Base-by-base conservation (phyloP, 768 basidiomycete species). In the Pleurotus cornucopiae region DNA sequence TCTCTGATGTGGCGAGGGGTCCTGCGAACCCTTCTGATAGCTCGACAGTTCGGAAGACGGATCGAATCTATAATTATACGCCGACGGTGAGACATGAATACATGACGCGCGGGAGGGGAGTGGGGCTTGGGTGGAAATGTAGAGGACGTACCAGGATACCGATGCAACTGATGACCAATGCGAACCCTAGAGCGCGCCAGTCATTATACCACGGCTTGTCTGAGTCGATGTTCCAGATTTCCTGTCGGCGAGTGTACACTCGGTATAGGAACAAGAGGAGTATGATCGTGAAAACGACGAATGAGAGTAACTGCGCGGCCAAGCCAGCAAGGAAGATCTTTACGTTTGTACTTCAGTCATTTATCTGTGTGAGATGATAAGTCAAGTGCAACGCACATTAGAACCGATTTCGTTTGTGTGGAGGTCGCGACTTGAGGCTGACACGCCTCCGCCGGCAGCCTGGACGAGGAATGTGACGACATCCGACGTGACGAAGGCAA, bases 401-500 rank as follows among this genome's bases (percentile, higher is more conserved):
- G 69, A 72, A 34, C 74, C 74, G 53, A 63, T 55, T 49, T 65
- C 51, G 11, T 67, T 68, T 9, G 58, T 59, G 16, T 65, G 58
- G 3, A 59, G 54, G 30, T 70, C 65, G 52, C 71, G 71, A 34
- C 71, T 68, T 5, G 77, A 76, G 2, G 74, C 72, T 1, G 79
- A 76, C 26, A 83, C 64, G 1, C 72, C 69, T 1, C 79, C 82
- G 23, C 81, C 82, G 12, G 70, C 68, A 18, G 80, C 80, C 78
- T 90, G 88, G 44, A 87, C 78, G 4, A 85, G 62, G 71, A 90
- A 88, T 1, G 86, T 87, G 1, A 74, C 72, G 44, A 88, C 69
- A 63, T 90, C 88, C 7, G 81, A 83, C 1, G 75, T 70, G 46
- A 90, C 73, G 65, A 88, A 90, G 9, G 82, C 64, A 26, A 75